Conservation (phyloP, 345 rosid genomes). For the Citrus unshiu region DNA sequence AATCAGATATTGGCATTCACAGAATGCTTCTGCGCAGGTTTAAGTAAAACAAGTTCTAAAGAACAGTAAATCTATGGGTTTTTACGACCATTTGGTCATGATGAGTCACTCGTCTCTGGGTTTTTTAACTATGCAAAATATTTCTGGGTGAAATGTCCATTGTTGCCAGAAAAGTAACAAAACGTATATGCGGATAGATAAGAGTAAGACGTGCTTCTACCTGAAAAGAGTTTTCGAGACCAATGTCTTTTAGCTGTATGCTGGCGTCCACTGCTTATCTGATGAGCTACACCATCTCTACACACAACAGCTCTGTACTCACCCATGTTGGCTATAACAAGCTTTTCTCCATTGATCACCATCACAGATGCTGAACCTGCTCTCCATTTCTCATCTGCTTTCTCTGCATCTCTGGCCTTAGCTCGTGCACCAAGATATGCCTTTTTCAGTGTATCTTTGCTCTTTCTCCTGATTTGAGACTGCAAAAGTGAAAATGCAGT, state of each 20-base stretch:
- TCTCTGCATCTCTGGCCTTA: slow-evolving; percentile 31
- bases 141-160: not conserved
- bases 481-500: slow-evolving; percentile 14
- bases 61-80: not conserved
- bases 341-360: slow-evolving; percentile 69
- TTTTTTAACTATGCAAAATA: not conserved
- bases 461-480: slow-evolving; percentile 45
- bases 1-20: not conserved
- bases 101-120: not conserved
- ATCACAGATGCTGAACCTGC: slow-evolving; percentile 51
- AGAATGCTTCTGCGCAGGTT: not conserved
- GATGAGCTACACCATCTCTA: slow-evolving; percentile 62
- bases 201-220: slow-evolving; percentile 15
- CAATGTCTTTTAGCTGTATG: slow-evolving; percentile 36
- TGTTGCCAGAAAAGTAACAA: not conserved
- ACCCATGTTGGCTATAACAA: slow-evolving; percentile 59
- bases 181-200: not conserved
- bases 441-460: slow-evolving; percentile 52
- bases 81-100: not conserved
- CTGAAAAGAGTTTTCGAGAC: slow-evolving; percentile 42
- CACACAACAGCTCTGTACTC: slow-evolving; percentile 56
- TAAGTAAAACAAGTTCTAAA: not conserved
- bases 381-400: slow-evolving; percentile 28
- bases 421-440: slow-evolving; percentile 56
- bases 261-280: slow-evolving; percentile 30